Base-by-base conservation (phyloP, 176 grass and related monocot species). In the Otatea glauca region DNA sequence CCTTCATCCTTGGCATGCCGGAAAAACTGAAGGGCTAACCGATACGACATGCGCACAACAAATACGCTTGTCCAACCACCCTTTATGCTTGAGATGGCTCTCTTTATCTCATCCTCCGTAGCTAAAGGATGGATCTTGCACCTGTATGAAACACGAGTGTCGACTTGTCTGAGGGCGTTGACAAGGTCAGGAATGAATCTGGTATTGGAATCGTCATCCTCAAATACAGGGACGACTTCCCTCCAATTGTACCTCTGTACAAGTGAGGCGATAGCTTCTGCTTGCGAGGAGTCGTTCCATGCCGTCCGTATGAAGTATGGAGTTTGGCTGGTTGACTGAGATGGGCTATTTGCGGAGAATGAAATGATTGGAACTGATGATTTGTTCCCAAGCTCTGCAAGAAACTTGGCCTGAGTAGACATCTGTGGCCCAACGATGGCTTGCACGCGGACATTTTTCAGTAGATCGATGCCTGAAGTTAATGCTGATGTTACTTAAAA, bases 341-440 rank as follows among this genome's bases (percentile, higher is more conserved):
- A 72, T 11, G 75, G 81, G 37, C 88, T 86, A 20, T 74, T 76
- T 50, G 88, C 86, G 8, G 86, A 94, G 58, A 97, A 91, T 16
- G 94, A 97, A 86, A 97, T 82, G 67, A 97, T 64, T 14, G 92
- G 92, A 25, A 94, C 94, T 0, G 56, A 76, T 72, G 88, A 41
- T 92, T 83, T 97, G 65, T 87, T 87, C 72, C 94, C 94, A 45
- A 97, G 92, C 74, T 82, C 88, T 5, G 71, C 24, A 20, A 97
- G 60, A 68, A 97, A 94, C 61, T 92, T 94, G 9, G 86, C 90
- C 70, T 97, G 83, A 8, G 59, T 56, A n/a, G 94, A 80, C 62
- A 88, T 89, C 77, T 97, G 90, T 23, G 92, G 89, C 24, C 94
- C 92, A 4, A 97, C 49, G 25, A 97, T 92, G 21, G 94, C 90